Base-by-base conservation (phyloP, 345 rosid species). In the Ceriops zippeliana region DNA sequence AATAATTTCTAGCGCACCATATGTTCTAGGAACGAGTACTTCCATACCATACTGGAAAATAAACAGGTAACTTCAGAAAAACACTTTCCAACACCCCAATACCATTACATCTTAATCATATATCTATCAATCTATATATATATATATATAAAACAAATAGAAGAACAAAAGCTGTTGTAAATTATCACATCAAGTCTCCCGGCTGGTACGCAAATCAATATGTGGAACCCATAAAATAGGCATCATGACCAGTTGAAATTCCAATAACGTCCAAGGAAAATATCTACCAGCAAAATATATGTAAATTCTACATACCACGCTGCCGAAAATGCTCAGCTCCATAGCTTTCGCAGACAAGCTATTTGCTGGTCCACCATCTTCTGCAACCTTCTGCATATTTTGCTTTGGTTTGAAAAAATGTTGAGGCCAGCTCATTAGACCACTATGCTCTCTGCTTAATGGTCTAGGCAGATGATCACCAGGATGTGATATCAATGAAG, bases 401-500 rank as follows among this genome's bases (percentile, higher is more conserved):
- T 79, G 83, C 60, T 69, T 52, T 32, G 72, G 69, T 65, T 71
- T 35, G 86, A 58, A 75, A 51, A 85, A 63, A 51, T 53, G 75
- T 65, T 89, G 90, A 7, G 96, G 96, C 92, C 92, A 91, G 61
- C 90, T 89, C 88, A 91, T 83, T 56, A 91, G 85, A 58, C 81
- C 71, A 22, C 72, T 66, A 60, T 86, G 86, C 69, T 86, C 96
- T 73, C 80, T 85, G 62, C 81, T 82, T 62, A 62, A 73, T 53
- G 85, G 37, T 80, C 85, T 82, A 70, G 80, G 87, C 27, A 79
- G 69, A 57, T 82, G 89, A 65, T 87, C 93, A 62, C 68, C 72
- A 30, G 80, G 66, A 61, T 59, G 81, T 30, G 79, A 75, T 27
- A 82, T 34, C 20, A 89, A 67, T 13, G 85, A 78, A 58, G 98